Evolutionary conservation across 441 rosid species (phyloP), one percentile per base, ranked within the genome.

Genomic region (Gossypium gossypioides): DNA sequence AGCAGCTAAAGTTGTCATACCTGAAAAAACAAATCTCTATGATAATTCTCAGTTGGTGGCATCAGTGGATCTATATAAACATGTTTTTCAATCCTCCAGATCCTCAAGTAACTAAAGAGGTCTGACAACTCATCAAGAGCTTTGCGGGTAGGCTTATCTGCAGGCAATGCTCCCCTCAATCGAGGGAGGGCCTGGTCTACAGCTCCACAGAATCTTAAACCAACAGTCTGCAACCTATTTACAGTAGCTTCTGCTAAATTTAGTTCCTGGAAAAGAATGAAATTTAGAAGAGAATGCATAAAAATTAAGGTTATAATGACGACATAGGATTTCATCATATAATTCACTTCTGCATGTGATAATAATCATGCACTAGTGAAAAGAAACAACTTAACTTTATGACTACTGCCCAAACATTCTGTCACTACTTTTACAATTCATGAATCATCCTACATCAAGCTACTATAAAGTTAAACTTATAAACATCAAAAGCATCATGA

Each of bases 141-240:
- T 84, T 84, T 89, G 71, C 86, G 88, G 3, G 85, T 85, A 61
- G 70, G 78, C 79, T 82, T 89, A 87, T 94, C 97, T 91, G 92
- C 79, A 67, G 89, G 97, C 67, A 94, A 83, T 75, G 99, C 99
- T 50, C 99, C 99, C 80, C 97, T 86, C 80, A 94, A 77, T 66
- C 99, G 88, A 77, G 99, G 92, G 80, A 94, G 92, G 66, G 96
- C 96, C 78, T 90, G 94, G 75, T 92, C 91, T 70, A 90, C 91
- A 84, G 89, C 75, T 78, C 97, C 97, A 80, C 97, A 94, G 79
- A 94, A 94, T 84, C 99, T 87, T 75, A 87, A 85, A 69, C 87
- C 91, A 78, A 90, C 97, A 71, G 96, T 89, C 86, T 92, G 97
- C 83, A 94, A 83, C 83, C 97, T 89, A 81, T 94, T 92, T 71